Conservation (phyloP, 345 rosid species). For the Hibiscus tridactylites region DNA sequence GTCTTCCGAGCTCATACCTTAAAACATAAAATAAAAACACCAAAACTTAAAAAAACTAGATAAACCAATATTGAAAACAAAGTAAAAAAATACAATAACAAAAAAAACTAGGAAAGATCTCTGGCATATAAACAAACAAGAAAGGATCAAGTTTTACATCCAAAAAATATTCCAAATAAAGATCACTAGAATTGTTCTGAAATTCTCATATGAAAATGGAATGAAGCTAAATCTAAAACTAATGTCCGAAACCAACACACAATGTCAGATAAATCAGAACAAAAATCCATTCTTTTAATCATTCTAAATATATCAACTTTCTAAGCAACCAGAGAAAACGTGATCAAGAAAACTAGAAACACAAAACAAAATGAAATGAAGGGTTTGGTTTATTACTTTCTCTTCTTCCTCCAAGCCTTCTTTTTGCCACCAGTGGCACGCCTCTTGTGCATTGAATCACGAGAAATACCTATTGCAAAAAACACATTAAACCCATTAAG, state of each 20-base stretch:
- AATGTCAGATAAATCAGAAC: not conserved
- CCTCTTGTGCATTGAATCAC: conserved; percentile 90
- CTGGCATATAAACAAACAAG: not conserved
- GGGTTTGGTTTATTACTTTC: conserved; percentile 37
- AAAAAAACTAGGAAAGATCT: not conserved
- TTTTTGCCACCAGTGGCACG: conserved; percentile 91
- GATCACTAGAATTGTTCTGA: not conserved
- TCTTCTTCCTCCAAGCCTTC: conserved; percentile 94
- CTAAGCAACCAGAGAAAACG: not conserved
- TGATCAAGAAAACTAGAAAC: not conserved
- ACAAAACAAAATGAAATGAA: not conserved
- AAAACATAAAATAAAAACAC: not conserved
- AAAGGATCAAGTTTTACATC: not conserved
- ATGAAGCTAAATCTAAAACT: not conserved
- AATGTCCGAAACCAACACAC: not conserved
- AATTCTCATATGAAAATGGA: not conserved
- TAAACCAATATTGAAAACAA: not conserved
- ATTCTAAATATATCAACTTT: not conserved
- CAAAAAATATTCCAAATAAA: not conserved
- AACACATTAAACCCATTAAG: not conserved
- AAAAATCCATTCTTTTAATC: not conserved
- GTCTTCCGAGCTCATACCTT: conserved; percentile 88
- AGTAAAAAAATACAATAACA: not conserved
- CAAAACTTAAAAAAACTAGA: not conserved
- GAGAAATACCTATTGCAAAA: conserved; percentile 54